Evolutionary conservation across 768 basidiomycete species (phyloP).

Genomic region (Boletus rex-veris): DNA sequence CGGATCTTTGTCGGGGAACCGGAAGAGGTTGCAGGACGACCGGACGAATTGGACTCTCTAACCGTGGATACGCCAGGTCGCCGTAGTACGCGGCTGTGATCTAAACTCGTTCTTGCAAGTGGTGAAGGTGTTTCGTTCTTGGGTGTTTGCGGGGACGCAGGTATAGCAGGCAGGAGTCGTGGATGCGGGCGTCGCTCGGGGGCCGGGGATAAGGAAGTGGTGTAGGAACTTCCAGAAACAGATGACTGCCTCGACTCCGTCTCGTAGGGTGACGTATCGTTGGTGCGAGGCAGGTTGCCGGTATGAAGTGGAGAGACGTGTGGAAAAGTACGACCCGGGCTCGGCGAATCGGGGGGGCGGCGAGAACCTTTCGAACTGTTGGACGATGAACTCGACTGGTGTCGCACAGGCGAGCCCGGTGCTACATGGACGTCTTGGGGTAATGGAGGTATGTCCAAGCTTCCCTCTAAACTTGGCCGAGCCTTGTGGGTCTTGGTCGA

Average conservation of each 20-base stretch:
- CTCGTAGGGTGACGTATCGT: slow-evolving; percentile 9
- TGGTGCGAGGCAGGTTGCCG: slow-evolving; percentile 7
- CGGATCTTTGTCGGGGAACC: slow-evolving; percentile 19
- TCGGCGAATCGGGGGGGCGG: slow-evolving; percentile 17
- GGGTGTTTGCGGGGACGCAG: slow-evolving; percentile 28
- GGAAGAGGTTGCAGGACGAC: slow-evolving; percentile 42
- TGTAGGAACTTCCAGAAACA: slow-evolving; percentile 10
- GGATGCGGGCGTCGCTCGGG: slow-evolving; percentile 9
- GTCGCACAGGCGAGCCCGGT: slow-evolving; percentile 17
- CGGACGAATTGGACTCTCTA: neutral
- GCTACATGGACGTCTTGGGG: slow-evolving; percentile 9
- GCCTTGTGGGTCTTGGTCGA: slow-evolving; percentile 21
- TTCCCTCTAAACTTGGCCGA: slow-evolving; percentile 23
- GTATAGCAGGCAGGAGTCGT: slow-evolving; percentile 27
- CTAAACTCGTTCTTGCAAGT: slow-evolving; percentile 16
- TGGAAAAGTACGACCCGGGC: slow-evolving; percentile 3
- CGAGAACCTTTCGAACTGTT: slow-evolving; percentile 28
- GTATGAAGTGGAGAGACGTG: slow-evolving; percentile 9
- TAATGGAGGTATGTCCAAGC: slow-evolving; percentile 11
- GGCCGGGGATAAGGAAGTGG: slow-evolving; percentile 7
- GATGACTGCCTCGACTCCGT: slow-evolving; percentile 24
- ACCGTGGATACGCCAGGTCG: slow-evolving; percentile 6
- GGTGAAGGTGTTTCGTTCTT: slow-evolving; percentile 16
- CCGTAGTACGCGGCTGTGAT: slow-evolving; percentile 12
- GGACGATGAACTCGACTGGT: slow-evolving; percentile 22